Percentiles rank a stretch among this genome's conserved stretches.
Evolutionary conservation across 768 basidiomycete genomes (phyloP).

Genomic region (Calocybe indica): DNA sequence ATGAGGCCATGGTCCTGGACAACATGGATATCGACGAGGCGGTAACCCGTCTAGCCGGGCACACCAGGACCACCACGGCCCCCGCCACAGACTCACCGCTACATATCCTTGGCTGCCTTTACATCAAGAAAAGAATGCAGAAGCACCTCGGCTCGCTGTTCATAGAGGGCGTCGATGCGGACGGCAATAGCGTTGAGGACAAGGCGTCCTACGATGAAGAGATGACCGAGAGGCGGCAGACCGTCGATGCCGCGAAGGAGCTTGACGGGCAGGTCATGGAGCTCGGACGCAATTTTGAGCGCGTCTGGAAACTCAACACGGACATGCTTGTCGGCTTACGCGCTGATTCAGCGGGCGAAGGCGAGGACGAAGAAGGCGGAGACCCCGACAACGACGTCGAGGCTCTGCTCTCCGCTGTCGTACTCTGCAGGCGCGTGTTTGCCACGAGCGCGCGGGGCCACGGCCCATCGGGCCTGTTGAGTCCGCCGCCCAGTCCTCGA

Average conservation of each 20-base stretch:
- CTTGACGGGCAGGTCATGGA: conserved; percentile 54
- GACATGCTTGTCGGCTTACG: conserved; percentile 20
- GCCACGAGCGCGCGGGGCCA: conserved; percentile 16
- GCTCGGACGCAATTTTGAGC: conserved; percentile 52
- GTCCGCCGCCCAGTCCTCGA: conserved; percentile 53
- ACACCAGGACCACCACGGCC: conserved; percentile 11
- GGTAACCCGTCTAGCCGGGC: conserved; percentile 25
- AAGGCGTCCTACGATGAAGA: conserved; percentile 25
- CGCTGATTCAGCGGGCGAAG: conserved; percentile 7
- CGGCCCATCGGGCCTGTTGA: conserved; percentile 35
- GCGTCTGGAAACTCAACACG: conserved; percentile 41
- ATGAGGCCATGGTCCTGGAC: conserved; percentile 52
- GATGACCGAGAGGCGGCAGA: conserved; percentile 34
- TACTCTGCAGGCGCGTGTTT: conserved; percentile 61
- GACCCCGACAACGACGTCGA: conserved; percentile 41
- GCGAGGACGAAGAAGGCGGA: conserved; percentile 15
- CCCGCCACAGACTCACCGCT: conserved; percentile 28
- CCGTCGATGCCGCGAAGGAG: conserved; percentile 54
- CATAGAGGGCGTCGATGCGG: conserved; percentile 26
- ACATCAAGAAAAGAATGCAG: conserved; percentile 48
- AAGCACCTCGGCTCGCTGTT: conserved; percentile 51
- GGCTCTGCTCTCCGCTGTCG: conserved; percentile 50
- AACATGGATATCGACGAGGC: conserved; percentile 52
- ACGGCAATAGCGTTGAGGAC: conserved; percentile 15
- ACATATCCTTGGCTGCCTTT: conserved; percentile 40